A percentile compares a stretch with the other conserved stretches of the same genome.
Evolutionary conservation across 2,329 filamentous ascomycete species (phyloP).

Genomic region (Ilyonectria robusta): DNA sequence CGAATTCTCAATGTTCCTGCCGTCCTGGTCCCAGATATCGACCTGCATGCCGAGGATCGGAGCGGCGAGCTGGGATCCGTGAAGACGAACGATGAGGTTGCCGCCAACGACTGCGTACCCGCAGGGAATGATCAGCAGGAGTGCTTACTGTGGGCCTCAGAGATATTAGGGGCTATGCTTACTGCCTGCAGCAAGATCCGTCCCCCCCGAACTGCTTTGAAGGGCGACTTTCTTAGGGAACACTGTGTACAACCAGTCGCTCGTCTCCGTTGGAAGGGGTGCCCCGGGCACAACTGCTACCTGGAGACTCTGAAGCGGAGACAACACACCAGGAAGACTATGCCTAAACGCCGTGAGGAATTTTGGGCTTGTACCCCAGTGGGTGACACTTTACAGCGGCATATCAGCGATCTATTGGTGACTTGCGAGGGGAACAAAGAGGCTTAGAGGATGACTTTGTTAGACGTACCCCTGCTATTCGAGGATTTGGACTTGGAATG

Average conservation of each 20-base stretch:
- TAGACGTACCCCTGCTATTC: slow-evolving; percentile 2
- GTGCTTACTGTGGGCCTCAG: neutral
- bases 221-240: slow-evolving; percentile 6
- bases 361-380: slow-evolving; percentile 9
- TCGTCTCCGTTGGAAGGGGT: neutral
- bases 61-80: neutral
- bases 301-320: slow-evolving; percentile 2
- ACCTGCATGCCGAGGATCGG: slow-evolving; percentile 1
- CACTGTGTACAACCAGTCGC: neutral
- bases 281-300: neutral
- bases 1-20: slow-evolving; percentile 4
- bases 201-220: slow-evolving; percentile 1
- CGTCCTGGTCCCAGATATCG: slow-evolving; percentile 1
- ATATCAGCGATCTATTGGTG: slow-evolving; percentile 3
- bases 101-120: neutral
- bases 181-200: slow-evolving; percentile 2
- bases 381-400: neutral
- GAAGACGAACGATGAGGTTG: neutral
- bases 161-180: neutral
- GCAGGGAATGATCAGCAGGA: slow-evolving; percentile 4
- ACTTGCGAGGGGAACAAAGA: neutral
- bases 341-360: slow-evolving; percentile 2
- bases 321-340: neutral
- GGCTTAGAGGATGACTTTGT: neutral
- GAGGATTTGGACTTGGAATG: slow-evolving; percentile 1